Base-by-base conservation (phyloP, 106 monocot genomes). In the Dendrobium chrysotoxum region DNA sequence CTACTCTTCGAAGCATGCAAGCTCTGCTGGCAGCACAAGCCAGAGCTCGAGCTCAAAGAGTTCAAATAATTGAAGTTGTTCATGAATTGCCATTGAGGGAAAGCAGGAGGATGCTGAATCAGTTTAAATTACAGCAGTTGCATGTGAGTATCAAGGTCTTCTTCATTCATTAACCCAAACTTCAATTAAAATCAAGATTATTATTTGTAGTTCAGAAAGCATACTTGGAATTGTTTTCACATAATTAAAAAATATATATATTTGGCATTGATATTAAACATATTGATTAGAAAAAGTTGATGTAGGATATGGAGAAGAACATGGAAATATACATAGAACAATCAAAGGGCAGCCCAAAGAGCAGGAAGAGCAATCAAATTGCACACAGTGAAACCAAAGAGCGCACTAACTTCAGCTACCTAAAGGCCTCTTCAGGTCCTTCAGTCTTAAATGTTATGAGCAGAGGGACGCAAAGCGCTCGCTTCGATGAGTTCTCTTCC, bases 1-100 rank as follows among this genome's bases (percentile, higher is more conserved):
- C 85, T 0, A 81, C 90, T 21, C 78, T 90, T 21, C 80, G 85
- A 15, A 85, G 87, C 81, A 87, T 87, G 87, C 79, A 87, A 50
- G 87, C 90, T 39, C 53, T 87, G 11, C 68, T 81, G 31, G 78
- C 81, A 41, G 90, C 55, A 18, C 90, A 90, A 76, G 81, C 80
- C 38, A 75, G 85, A 80, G 90, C 85, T 66, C 83, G 84, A 13
- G 85, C 31, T 28, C 90, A 87, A 40, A 72, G 85, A 40, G 75
- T 79, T 20, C 77, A 40, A 30, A 79, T 68, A 80, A 67, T 79
- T 1, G 80, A 80, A 28, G 86, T 58, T 46, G 53, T 64, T 40
- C 78, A 75, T 39, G 10, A 12, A 18, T 46, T 7, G 57, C 50
- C 47, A n/a, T 75, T 58, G 6, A 79, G 77, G 79, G 81, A 76